Evolutionary conservation across 805 yeast species (phyloP).

Genomic region (Candida alai): DNA sequence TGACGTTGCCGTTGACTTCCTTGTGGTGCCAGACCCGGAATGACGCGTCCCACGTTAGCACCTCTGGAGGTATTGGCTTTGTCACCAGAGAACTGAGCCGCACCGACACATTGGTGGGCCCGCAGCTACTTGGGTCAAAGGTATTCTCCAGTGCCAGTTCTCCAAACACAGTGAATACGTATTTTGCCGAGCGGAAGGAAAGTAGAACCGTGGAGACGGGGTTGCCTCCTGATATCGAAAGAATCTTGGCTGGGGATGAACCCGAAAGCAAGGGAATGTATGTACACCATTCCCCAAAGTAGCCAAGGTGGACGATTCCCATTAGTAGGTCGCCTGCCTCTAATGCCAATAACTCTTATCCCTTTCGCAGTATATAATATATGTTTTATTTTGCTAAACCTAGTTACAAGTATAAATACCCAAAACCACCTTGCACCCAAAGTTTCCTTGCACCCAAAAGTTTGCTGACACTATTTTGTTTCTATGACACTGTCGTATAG

Average conservation of each 20-base stretch:
- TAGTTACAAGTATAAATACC: too few relatives aligned
- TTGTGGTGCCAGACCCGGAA: conserved; percentile 83
- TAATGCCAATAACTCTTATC: too few relatives aligned
- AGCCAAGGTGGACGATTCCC: too few relatives aligned
- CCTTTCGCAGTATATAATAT: background rate
- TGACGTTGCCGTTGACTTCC: conserved; percentile 78
- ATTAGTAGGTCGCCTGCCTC: too few relatives aligned
- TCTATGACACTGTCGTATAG: too few relatives aligned
- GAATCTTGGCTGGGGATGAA: conserved; percentile 4
- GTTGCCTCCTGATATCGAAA: conserved; percentile 10
- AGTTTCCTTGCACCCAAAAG: too few relatives aligned
- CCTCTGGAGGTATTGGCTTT: conserved; percentile 9
- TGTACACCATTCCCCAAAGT: too few relatives aligned
- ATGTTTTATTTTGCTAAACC: too few relatives aligned
- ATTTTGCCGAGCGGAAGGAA: background rate
- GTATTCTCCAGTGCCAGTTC: background rate
- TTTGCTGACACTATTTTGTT: too few relatives aligned
- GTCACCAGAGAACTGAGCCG: conserved; percentile 6
- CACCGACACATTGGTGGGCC: background rate
- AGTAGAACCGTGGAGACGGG: background rate
- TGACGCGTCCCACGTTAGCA: conserved; percentile 20
- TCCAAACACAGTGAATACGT: too few relatives aligned
- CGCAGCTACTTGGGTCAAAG: background rate
- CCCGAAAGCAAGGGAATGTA: too few relatives aligned
- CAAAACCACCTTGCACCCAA: too few relatives aligned